phyloP scores from a whole-genome alignment of 345 rosid species.

The Boechera divaricarpa region DNA sequence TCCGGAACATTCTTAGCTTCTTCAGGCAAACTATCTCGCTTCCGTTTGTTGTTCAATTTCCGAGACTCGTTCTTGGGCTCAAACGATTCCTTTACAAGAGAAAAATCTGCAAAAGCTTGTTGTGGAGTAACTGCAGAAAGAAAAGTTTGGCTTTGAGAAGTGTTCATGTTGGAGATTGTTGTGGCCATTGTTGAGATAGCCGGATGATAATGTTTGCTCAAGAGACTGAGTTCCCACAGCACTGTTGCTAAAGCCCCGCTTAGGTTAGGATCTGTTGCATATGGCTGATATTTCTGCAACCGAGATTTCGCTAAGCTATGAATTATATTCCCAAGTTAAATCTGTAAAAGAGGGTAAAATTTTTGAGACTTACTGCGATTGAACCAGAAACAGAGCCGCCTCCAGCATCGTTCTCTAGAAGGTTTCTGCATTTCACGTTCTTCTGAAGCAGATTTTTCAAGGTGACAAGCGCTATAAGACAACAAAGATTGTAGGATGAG shows the following conservation, averaged over 20 bases:
- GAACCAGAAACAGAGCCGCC: conserved; percentile 97
- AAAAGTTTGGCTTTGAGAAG: conserved; percentile 64
- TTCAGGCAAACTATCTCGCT: conserved; percentile 46
- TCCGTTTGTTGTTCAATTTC: conserved; percentile 63
- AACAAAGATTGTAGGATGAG: neutral
- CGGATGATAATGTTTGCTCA: conserved; percentile 82
- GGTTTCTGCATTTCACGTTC: conserved; percentile 86
- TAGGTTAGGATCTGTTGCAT: conserved; percentile 79
- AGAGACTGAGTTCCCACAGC: conserved; percentile 90
- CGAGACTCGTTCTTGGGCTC: conserved; percentile 42
- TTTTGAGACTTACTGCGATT: conserved; percentile 61
- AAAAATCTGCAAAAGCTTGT: conserved; percentile 71
- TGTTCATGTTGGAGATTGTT: conserved; percentile 64
- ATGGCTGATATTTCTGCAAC: conserved; percentile 85
- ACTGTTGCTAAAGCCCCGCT: conserved; percentile 95
- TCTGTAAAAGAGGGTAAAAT: neutral
- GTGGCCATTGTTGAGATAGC: conserved; percentile 64
- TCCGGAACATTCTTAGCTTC: conserved; percentile 21
- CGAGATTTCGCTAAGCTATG: neutral
- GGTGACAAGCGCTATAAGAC: conserved; percentile 76
- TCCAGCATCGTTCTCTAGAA: conserved; percentile 95
- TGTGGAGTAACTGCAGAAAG: conserved; percentile 63
- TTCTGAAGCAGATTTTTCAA: conserved; percentile 79
- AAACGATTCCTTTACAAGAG: conserved; percentile 65
- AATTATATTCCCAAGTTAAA: neutral